Evolutionary conservation across 495 filamentous ascomycete species (phyloP).

Genomic region (Aspergillus affinis): DNA sequence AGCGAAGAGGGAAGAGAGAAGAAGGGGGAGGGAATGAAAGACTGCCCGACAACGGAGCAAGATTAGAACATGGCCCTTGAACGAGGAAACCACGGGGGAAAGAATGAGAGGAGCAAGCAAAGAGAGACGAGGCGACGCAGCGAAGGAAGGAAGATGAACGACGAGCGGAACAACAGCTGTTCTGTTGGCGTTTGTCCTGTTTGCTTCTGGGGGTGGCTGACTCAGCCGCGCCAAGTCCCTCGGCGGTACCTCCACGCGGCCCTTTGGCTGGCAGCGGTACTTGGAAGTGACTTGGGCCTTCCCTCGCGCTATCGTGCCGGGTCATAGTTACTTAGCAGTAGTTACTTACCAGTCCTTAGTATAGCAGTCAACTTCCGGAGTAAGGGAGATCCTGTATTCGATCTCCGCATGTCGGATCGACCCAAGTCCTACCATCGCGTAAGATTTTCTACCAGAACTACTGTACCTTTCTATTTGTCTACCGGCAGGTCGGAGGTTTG

Average conservation of each 20-base stretch:
- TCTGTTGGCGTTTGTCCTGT: constrained; percentile 6
- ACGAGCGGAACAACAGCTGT: constrained; percentile 19
- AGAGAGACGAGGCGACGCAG: neutral
- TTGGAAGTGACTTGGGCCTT: neutral
- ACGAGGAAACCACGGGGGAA: neutral
- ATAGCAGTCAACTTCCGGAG: too few species aligned
- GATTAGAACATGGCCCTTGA: constrained; percentile 22
- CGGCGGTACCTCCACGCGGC: neutral
- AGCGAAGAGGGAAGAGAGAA: neutral
- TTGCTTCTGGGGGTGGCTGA: neutral
- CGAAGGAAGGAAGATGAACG: neutral
- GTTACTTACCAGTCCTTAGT: too few species aligned
- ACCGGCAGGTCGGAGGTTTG: too few species aligned
- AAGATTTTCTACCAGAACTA: too few species aligned
- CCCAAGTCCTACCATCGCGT: too few species aligned
- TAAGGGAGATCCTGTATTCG: too few species aligned
- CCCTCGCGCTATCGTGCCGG: too few species aligned
- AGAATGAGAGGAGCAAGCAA: neutral
- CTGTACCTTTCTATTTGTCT: too few species aligned
- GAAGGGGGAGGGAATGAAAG: constrained; percentile 9
- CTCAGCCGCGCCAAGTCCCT: neutral
- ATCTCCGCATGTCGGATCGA: too few species aligned
- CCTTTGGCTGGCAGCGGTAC: neutral
- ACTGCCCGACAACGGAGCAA: constrained; percentile 18
- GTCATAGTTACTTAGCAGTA: too few species aligned